A percentile compares a stretch with the other conserved stretches of the same genome.
Evolutionary conservation across 768 basidiomycete genomes (phyloP).

Genomic region (Lyophyllum atratum): DNA sequence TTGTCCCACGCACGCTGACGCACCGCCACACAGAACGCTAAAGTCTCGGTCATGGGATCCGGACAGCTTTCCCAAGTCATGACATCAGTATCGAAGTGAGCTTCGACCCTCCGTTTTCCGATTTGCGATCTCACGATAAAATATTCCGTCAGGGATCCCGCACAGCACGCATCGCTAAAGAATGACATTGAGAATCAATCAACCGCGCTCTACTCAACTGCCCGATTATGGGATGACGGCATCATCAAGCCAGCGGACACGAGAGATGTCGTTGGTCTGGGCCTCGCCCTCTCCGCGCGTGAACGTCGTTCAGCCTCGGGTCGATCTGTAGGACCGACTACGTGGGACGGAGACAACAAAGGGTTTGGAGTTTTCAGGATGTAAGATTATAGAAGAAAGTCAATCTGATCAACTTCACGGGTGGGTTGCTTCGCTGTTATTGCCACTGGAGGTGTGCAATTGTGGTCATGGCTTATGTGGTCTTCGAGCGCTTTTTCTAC

Average conservation of each 20-base stretch:
- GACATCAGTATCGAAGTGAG: constrained; percentile 81
- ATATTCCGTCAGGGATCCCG: constrained; percentile 60
- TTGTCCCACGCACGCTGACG: constrained; percentile 5
- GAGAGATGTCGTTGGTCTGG: constrained; percentile 83
- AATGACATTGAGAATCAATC: constrained; percentile 88
- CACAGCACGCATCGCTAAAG: constrained; percentile 73
- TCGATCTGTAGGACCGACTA: constrained; percentile 34
- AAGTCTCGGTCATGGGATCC: constrained; percentile 94
- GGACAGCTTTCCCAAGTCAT: constrained; percentile 93
- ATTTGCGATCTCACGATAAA: neutral
- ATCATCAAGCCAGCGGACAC: constrained; percentile 91
- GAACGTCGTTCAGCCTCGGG: constrained; percentile 26
- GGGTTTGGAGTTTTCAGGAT: constrained; percentile 93
- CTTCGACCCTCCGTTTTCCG: neutral
- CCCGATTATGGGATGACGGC: constrained; percentile 93
- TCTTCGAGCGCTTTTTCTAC: neutral
- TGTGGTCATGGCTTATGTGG: neutral
- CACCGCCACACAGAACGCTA: constrained; percentile 65
- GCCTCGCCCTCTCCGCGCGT: constrained; percentile 76
- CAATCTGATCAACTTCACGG: neutral
- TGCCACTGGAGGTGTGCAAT: neutral
- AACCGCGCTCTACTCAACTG: constrained; percentile 84
- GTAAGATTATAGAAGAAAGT: constrained; percentile 38
- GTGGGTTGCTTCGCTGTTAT: neutral
- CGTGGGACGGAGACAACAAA: constrained; percentile 71